Conservation (phyloP, 1,139 yeast species). For the Candida tunisiensis region DNA sequence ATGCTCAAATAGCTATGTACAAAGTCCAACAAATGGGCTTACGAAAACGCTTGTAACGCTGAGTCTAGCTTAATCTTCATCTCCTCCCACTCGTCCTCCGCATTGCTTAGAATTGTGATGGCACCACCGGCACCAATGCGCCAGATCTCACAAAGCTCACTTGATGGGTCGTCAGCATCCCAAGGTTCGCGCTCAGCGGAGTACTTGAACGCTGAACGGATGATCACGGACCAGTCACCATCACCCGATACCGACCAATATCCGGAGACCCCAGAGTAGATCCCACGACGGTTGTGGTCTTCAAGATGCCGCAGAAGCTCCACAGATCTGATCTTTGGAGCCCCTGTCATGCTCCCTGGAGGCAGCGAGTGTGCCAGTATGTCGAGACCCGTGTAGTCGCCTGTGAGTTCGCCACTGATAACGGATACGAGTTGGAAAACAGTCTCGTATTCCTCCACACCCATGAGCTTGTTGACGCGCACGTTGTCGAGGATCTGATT, state of each 20-base stretch:
- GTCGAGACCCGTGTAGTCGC: constrained; percentile 53
- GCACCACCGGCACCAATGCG: constrained; percentile 98
- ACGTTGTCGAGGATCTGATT: constrained; percentile 55
- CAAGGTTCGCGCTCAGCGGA: constrained; percentile 28
- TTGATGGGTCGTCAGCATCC: too few relatives aligned
- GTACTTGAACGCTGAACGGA: constrained; percentile 68
- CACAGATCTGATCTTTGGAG: constrained; percentile 89
- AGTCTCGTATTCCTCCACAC: constrained; percentile 81
- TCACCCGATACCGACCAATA: constrained; percentile 83
- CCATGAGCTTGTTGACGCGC: constrained; percentile 63
- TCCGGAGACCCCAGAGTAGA: constrained; percentile 91
- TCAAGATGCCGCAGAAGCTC: constrained; percentile 51
- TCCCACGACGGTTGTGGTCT: constrained; percentile 45
- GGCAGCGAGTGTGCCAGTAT: constrained; percentile 67
- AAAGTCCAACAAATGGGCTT: too few relatives aligned
- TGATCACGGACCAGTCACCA: constrained; percentile 94
- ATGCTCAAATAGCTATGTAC: too few relatives aligned
- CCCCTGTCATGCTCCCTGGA: constrained; percentile 99
- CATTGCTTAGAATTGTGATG: constrained; percentile 73
- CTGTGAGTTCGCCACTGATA: constrained; percentile 43
- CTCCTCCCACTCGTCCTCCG: constrained; percentile 82
- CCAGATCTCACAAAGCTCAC: too few relatives aligned
- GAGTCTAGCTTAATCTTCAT: constrained; percentile 68
- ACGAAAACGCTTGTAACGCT: constrained; percentile 28
- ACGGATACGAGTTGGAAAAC: constrained; percentile 89